Evolutionary conservation across 139 green algal genomes (phyloP), one percentile per base, ranked within the genome.

Genomic region (Picochlorum sp.): DNA sequence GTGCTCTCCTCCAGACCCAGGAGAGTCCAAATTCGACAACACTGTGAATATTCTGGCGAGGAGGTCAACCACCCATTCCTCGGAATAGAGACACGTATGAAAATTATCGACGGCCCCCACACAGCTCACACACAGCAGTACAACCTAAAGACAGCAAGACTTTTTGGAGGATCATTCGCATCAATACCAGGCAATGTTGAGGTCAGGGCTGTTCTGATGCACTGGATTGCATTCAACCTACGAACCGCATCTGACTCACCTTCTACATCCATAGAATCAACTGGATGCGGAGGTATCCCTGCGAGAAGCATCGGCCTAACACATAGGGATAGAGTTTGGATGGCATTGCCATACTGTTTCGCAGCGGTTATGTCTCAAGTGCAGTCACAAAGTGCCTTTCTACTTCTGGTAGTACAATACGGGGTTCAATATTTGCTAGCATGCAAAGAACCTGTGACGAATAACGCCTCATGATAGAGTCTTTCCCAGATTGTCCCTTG

Each of bases 91-190:
- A 21, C 47, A 54, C 15, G 5, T 14, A 49, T 69, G 45, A 20
- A 23, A 3, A 28, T 21, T 28, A 16, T 62, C 56, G 23, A n/a
- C 4, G 14, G 62, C 10, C 4, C 57, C 67, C 32, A 80, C n/a
- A 5, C 30, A 56, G 32, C 55, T 72, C 15, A 64, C 13, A 86
- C 85, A 15, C 67, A 59, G 63, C 68, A 75, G 74, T 79, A 92
- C 54, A 96, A 82, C 24, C 85, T 71, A 66, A 97, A 83, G 18
- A 80, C 84, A 7, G 87, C 83, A 2, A 81, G 63, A 3, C 85
- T 95, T 75, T 97, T 97, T 61, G 65, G 69, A 24, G 85, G 73
- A 66, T 97, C 90, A 71, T 97, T 97, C 21, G 91, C 90, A 66
- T n/a, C 90, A 47, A 97, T 88, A n/a, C 83, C 90, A 0, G 90